These are phyloP conservation scores for Jacaranda mimosifolia DNA, from an alignment of 257 asterid species.

Conservation along the genomic window DNA sequence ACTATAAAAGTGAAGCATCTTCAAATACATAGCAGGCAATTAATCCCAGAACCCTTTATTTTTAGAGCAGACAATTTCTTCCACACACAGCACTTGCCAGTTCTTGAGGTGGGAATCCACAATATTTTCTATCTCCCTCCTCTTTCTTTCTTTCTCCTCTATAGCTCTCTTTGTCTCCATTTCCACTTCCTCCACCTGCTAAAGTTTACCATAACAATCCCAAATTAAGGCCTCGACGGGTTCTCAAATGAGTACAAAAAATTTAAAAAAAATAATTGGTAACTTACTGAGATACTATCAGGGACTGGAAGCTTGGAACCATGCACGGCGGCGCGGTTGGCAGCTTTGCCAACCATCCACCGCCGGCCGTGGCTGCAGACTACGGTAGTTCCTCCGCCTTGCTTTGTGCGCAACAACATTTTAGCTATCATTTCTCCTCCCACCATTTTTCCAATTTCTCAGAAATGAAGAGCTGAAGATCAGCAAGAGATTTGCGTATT, in stretches of 20 bases:
- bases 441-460: constrained; percentile 1
- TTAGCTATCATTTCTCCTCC: background rate
- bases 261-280: background rate
- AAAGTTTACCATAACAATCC: background rate
- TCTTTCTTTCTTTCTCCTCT: constrained; percentile 46
- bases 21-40: background rate
- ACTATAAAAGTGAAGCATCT: too few species aligned
- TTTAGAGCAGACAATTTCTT: constrained; percentile 37
- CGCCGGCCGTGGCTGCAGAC: constrained; percentile 36
- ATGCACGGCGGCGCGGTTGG: constrained; percentile 71
- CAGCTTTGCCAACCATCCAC: constrained; percentile 54
- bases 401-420: constrained; percentile 20
- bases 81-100: constrained; percentile 44
- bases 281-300: constrained; percentile 48
- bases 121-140: constrained; percentile 52
- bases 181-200: constrained; percentile 49
- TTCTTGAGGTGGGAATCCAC: constrained; percentile 63
- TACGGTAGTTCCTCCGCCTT: constrained; percentile 25
- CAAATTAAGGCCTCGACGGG: too few species aligned
- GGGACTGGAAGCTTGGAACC: constrained; percentile 68
- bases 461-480: too few species aligned
- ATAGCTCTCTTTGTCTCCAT: constrained; percentile 38
- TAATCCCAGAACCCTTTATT: background rate
- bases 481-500: background rate
- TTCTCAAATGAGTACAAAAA: background rate